Evolutionary conservation across 495 filamentous ascomycete genomes (phyloP).

Genomic region (Penicillium macrosclerotiorum): DNA sequence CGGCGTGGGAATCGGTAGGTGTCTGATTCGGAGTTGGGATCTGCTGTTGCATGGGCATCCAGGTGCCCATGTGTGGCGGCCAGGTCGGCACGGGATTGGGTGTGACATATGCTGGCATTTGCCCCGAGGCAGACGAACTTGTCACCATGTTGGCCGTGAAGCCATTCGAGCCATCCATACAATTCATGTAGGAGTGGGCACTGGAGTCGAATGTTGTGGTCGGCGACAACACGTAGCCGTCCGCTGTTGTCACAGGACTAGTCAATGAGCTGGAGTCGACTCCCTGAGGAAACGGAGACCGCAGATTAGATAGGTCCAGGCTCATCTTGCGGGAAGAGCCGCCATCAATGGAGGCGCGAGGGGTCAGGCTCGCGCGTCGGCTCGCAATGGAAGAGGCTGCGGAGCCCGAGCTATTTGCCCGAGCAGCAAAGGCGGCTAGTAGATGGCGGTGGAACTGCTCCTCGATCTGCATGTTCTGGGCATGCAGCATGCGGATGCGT

Average conservation of each 20-base stretch:
- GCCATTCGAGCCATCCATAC: conserved; percentile 14
- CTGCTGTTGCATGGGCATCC: conserved; percentile 29
- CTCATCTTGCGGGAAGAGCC: conserved; percentile 38
- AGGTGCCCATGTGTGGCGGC: conserved; percentile 19
- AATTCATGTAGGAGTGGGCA: conserved; percentile 27
- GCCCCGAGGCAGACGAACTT: conserved; percentile 14
- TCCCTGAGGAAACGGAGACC: conserved; percentile 29
- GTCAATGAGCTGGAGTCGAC: conserved; percentile 25
- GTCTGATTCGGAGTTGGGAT: conserved; percentile 20
- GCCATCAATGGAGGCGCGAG: conserved; percentile 29
- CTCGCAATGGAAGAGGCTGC: conserved; percentile 19
- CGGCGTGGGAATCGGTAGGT: conserved; percentile 21
- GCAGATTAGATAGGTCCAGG: conserved; percentile 37
- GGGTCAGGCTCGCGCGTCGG: conserved; percentile 24
- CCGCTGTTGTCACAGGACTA: conserved; percentile 24
- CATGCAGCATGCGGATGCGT: conserved; percentile 41
- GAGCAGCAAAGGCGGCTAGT: conserved; percentile 32
- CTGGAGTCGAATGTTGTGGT: conserved; percentile 22
- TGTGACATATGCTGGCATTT: conserved; percentile 30
- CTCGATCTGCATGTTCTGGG: conserved; percentile 43
- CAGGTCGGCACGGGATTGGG: conserved; percentile 14
- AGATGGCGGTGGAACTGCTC: conserved; percentile 42
- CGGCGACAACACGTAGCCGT: conserved; percentile 34
- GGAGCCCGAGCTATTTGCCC: conserved; percentile 15
- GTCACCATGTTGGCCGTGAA: conserved; percentile 17